Conservation (phyloP, 2,329 filamentous ascomycete species). For the Hypoxylon sp. region DNA sequence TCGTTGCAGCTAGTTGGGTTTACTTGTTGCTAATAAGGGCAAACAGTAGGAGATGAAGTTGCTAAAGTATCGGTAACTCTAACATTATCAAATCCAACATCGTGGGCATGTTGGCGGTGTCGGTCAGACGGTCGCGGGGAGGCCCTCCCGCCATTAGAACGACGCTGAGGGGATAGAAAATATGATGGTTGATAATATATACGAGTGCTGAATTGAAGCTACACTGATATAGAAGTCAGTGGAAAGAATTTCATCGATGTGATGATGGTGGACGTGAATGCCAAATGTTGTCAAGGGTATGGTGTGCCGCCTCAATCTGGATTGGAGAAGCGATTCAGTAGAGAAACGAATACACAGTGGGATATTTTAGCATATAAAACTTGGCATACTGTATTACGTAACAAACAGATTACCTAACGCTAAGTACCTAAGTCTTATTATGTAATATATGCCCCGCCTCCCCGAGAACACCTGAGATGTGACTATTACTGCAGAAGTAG, state of each 20-base stretch:
- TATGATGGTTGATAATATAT: not conserved
- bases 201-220: not conserved
- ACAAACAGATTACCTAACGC: too few species aligned
- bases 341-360: constrained; percentile 4
- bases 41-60: not conserved
- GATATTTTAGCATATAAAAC: not conserved
- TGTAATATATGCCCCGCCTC: constrained; percentile 3
- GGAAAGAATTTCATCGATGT: not conserved
- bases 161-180: not conserved
- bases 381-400: constrained; percentile 19
- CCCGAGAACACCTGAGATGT: not conserved
- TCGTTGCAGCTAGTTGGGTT: not conserved
- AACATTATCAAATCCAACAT: constrained; percentile 22
- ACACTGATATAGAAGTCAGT: not conserved
- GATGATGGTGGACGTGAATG: constrained; percentile 18
- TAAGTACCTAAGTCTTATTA: too few species aligned
- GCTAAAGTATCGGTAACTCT: constrained; percentile 17
- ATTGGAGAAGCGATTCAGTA: constrained; percentile 27
- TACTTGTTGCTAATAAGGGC: constrained; percentile 3
- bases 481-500: too few species aligned
- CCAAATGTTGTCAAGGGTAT: constrained; percentile 24
- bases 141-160: not conserved
- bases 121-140: constrained; percentile 20
- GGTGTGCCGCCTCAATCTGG: constrained; percentile 16
- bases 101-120: constrained; percentile 25